Evolutionary conservation across 2,329 filamentous ascomycete genomes (phyloP).

Genomic region (Penicillium sp.): DNA sequence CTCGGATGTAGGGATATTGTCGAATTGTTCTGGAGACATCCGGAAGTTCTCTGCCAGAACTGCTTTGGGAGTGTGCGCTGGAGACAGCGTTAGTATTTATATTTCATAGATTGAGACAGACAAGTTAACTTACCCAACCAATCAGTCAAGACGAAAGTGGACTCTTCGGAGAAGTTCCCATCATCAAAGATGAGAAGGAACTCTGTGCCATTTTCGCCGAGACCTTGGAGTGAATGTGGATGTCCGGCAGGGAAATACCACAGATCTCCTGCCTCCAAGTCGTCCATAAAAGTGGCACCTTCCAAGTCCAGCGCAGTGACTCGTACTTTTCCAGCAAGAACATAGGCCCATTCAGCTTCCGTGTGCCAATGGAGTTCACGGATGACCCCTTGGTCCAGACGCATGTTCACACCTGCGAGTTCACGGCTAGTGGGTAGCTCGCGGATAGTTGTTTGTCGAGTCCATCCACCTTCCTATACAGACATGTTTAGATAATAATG

Average conservation of each 20-base stretch:
- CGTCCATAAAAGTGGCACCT: constrained; percentile 72
- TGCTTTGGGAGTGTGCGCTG: constrained; percentile 68
- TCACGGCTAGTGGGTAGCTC: constrained; percentile 53
- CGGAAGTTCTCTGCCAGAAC: constrained; percentile 74
- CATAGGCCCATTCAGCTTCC: constrained; percentile 75
- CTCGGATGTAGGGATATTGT: constrained; percentile 61
- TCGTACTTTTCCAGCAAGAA: constrained; percentile 68
- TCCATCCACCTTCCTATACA: constrained; percentile 70
- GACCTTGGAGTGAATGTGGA: constrained; percentile 71
- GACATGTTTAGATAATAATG: not conserved
- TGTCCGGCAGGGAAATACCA: constrained; percentile 78
- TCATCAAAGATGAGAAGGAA: constrained; percentile 63
- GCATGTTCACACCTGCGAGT: constrained; percentile 76
- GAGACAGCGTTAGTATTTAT: not conserved
- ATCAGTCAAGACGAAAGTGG: constrained; percentile 71
- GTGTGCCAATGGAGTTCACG: constrained; percentile 81
- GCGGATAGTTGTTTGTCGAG: constrained; percentile 60
- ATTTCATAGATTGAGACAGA: too few relatives aligned
- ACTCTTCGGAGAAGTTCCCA: constrained; percentile 60
- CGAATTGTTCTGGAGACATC: constrained; percentile 65
- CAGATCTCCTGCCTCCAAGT: constrained; percentile 70
- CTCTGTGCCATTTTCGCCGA: constrained; percentile 62
- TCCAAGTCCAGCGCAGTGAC: constrained; percentile 73
- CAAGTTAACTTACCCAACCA: constrained; percentile 58
- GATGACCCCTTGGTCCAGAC: constrained; percentile 69